Evolutionary conservation across 2,329 filamentous ascomycete genomes (phyloP), one percentile per base, ranked within the genome.

Genomic region (Diaporthe capsici): DNA sequence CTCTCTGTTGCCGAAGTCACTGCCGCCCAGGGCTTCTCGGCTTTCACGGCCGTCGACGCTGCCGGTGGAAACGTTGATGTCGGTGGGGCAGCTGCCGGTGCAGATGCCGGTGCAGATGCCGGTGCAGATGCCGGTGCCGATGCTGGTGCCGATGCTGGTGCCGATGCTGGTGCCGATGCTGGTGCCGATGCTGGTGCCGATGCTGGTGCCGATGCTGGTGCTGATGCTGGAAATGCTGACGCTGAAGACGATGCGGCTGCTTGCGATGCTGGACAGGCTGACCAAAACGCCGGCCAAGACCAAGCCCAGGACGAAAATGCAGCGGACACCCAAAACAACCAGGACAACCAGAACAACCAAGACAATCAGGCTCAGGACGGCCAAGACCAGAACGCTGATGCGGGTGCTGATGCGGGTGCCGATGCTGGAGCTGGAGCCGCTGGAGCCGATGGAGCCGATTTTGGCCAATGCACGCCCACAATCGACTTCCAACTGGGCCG

Each of bases 1-100:
- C 81, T 91, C 79, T 92, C 90, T 76, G 89, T 93, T 37, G 92
- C 92, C 22, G 87, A 93, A 71, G 84, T 94, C 75, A 87, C 93
- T 84, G 84, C 84, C 71, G 88, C 88, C n/a, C 87, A 90, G 74
- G 92, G 92, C 17, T 91, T 93, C 79, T 85, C 86, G 74, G 90
- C 90, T 81, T 91, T 93, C 78, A 90, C 89, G 53, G 75, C 78
- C 34, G 77, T 79, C 42, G 81, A 81, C 70, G 79, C 78, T 63
- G 81, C 82, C 75, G 84, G 84, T 22, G 78, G 79, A 57, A 58
- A 65, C 22, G 74, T 44, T 25, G 51, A 28, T 20, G 65, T 74
- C 3, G 57, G 70, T 31, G 58, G 20, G 9, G 44, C 44, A 9
- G 44, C 22, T 3, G 44, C 44, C 2, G 76, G 77, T 3, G 37